Conservation (phyloP, 768 basidiomycete genomes). For the Lactarius deliciosus region DNA sequence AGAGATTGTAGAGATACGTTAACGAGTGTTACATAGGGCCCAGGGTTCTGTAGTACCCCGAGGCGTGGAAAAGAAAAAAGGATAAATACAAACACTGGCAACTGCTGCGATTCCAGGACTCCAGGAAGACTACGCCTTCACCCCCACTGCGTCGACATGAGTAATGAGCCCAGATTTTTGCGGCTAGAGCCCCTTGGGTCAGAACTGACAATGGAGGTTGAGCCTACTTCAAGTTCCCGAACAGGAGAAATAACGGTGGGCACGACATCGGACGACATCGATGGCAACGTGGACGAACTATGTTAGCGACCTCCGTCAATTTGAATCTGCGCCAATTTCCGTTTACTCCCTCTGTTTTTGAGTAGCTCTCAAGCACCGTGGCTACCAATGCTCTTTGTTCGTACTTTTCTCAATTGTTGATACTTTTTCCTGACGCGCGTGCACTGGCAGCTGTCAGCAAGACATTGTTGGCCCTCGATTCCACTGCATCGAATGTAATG, state of each 20-base stretch:
- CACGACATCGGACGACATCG: conserved; percentile 28
- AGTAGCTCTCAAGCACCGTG: conserved; percentile 27
- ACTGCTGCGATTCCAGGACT: not conserved
- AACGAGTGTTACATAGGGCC: no score
- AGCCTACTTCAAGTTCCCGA: conserved; percentile 39
- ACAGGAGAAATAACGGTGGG: conserved; percentile 36
- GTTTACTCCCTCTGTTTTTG: not conserved
- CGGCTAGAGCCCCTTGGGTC: not conserved
- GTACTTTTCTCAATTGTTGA: conserved; percentile 10
- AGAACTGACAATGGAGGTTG: conserved; percentile 58
- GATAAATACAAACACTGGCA: no score
- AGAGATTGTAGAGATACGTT: no score
- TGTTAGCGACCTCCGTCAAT: conserved; percentile 10
- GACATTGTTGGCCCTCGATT: conserved; percentile 94
- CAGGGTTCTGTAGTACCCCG: no score
- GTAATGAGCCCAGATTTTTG: not conserved
- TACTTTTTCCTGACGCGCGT: not conserved
- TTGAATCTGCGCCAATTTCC: conserved; percentile 7
- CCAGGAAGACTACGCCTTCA: not conserved
- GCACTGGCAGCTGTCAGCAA: conserved; percentile 57
- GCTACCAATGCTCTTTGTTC: conserved; percentile 24
- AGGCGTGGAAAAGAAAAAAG: no score
- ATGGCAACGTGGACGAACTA: conserved; percentile 21
- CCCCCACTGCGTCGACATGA: conserved; percentile 13
- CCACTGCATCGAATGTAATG: conserved; percentile 79